Evolutionary conservation across 306 rosid genomes (phyloP).

Genomic region (Delonix regia): DNA sequence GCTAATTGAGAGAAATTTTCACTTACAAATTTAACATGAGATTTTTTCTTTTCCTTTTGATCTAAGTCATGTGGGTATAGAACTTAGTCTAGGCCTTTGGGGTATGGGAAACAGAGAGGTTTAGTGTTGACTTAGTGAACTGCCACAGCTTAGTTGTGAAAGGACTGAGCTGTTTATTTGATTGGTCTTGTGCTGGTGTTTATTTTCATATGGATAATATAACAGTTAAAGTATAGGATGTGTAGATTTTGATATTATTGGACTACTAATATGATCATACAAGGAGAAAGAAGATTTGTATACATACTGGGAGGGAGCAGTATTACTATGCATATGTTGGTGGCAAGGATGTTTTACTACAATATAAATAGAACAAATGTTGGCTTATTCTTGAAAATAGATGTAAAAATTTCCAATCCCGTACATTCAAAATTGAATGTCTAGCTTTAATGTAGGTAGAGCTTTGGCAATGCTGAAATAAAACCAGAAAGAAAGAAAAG

Average conservation of each 20-base stretch:
- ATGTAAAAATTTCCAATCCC: not conserved
- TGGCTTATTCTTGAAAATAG: not conserved
- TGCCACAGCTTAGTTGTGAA: not conserved
- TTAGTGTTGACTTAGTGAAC: conserved; percentile 9
- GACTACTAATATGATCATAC: not conserved
- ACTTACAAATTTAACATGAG: not conserved
- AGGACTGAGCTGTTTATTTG: conserved; percentile 2
- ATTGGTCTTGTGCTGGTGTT: not conserved
- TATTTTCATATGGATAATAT: not conserved
- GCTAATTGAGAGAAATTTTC: not conserved
- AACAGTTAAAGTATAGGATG: not conserved
- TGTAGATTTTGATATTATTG: too few species aligned
- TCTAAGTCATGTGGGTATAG: not conserved
- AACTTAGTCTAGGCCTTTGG: not conserved
- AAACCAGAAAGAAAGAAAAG: not conserved
- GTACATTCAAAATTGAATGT: not conserved
- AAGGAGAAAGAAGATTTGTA: not conserved
- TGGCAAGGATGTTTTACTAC: not conserved
- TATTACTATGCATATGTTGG: not conserved
- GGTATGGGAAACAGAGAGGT: not conserved
- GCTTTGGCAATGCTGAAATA: not conserved
- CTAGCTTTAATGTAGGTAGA: not conserved
- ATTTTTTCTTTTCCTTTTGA: not conserved
- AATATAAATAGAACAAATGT: not conserved
- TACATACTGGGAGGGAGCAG: not conserved